Base-by-base conservation (phyloP, 1,284 basidiomycete genomes). In the Ceratobasidium theobromae region DNA sequence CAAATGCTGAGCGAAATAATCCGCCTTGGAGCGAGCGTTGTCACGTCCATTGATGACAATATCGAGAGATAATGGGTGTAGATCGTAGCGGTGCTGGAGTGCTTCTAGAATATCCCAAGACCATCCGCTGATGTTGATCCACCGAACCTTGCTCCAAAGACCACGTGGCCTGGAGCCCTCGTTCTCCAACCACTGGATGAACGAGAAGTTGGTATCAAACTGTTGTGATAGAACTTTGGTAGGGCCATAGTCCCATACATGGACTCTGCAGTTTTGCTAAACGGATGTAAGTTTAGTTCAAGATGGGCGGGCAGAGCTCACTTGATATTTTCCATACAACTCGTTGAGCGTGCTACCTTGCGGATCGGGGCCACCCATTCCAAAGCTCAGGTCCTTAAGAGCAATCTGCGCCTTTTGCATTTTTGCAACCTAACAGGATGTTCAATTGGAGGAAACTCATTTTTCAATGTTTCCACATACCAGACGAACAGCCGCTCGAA, bases 41-140 rank as follows among this genome's bases (percentile, higher is more conserved):
- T 82, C 78, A 14, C 70, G 78, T 49, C 79, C 77, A 69, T 86
- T 83, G 45, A 89, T 79, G 4, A 88, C 75, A 71, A 88, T 86
- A 71, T 89, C 87, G n/a, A 89, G 76, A 1, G 86, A 82, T 41
- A 89, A 81, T 0, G 86, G 86, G 71, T 89, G 87, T 28, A 89
- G 75, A 68, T 86, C 86, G 32, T 70, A 70, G 46, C 54, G 28
- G 25, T 67, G 35, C 30, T 66, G 51, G 16, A 70, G 60, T 2
- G 35, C 52, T 2, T 33, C 25, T 1, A 70, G 38, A 12, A 70
- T 66, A 18, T 70, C 69, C 69, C 69, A 70, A 23, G 69, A 70
- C 25, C 68, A 33, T n/a, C 69, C 69, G 14, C 67, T 66, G 25
- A 70, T 65, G 53, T 65, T 70, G 65, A 70, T 68, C 69, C 69